Evolutionary conservation across 805 yeast genomes (phyloP), one percentile per base, ranked within the genome.

Genomic region (Spathaspora sp.): DNA sequence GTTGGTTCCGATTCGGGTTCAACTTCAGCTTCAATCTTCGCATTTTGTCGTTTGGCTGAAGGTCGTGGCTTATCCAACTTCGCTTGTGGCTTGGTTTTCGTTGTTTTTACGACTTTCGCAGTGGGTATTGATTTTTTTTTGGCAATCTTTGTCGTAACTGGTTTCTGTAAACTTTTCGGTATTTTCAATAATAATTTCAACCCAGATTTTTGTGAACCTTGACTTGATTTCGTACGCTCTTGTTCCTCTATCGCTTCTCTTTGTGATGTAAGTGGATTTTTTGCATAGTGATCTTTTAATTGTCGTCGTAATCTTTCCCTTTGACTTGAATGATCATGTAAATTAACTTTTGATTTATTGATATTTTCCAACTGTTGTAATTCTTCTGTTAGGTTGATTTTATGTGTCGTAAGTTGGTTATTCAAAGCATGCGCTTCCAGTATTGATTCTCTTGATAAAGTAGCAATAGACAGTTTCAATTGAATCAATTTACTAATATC

Each of bases 231-330:
- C 39, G 40, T 49, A 31, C 49, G 39, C 20, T 53, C 51, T 45
- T 66, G 71, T 52, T 68, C 72, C 43, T 67, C 55, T 35, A 70
- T 57, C 2, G 77, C 76, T 51, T 73, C 77, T 16, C 56, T 60
- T 51, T 71, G 77, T 7, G 77, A 72, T 3, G 54, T 51, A 35
- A 73, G 60, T 2, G 78, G 78, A 47, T 68, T 53, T 39, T 62
- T 58, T 16, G 57, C 54, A 53, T 74, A 74, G 54, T 74, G 78
- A 6, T 61, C 53, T 26, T 55, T 63, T 19, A 74, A 60, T 52
- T 69, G 68, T 39, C 59, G 57, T 39, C 73, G 56, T 14, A 73
- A 60, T 19, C 54, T 55, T 26, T 61, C 60, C 40, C 55, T 55
- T n/a, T 40, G 52, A 49, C 47, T 49, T 9, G 40, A 46, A 48